A percentile compares a stretch with the other conserved stretches of the same genome.
These are phyloP conservation scores for Isabelozyma heimii DNA, from an alignment of 805 yeast genomes.

Conservation along the genomic window DNA sequence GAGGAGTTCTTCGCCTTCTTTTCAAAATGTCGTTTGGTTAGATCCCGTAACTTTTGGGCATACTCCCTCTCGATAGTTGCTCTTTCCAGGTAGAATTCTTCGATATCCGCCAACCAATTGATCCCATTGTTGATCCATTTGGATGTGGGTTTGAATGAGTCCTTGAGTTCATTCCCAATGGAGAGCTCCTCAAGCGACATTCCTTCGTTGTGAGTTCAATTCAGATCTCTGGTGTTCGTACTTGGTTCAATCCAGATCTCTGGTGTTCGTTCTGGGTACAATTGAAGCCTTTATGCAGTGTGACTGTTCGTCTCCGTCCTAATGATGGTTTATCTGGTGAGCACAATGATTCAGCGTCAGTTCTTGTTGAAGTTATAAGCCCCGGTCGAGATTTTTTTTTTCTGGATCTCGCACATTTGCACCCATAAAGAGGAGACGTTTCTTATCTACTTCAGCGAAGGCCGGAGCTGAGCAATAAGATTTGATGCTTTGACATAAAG, in stretches of 20 bases:
- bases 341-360: background rate
- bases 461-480: no score
- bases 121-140: slow-evolving; percentile 78
- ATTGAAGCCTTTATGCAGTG: no score
- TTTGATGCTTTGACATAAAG: no score
- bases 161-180: slow-evolving; percentile 75
- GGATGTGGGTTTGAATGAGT: slow-evolving; percentile 72
- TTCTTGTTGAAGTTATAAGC: background rate
- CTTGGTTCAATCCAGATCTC: no score
- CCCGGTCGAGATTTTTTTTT: background rate
- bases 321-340: background rate
- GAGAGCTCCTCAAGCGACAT: slow-evolving; percentile 25
- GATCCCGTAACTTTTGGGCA: slow-evolving; percentile 58
- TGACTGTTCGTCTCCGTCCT: no score
- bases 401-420: background rate
- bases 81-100: slow-evolving; percentile 79
- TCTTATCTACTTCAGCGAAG: no score
- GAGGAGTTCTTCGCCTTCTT: slow-evolving; percentile 72
- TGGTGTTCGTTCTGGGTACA: no score
- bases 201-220: background rate
- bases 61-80: slow-evolving; percentile 83
- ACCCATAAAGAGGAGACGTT: background rate
- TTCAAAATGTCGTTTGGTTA: slow-evolving; percentile 68
- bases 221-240: background rate
- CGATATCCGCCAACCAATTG: slow-evolving; percentile 75